phyloP scores from a whole-genome alignment of 1,139 yeast species.

The Saccharomyces hybrid region DNA sequence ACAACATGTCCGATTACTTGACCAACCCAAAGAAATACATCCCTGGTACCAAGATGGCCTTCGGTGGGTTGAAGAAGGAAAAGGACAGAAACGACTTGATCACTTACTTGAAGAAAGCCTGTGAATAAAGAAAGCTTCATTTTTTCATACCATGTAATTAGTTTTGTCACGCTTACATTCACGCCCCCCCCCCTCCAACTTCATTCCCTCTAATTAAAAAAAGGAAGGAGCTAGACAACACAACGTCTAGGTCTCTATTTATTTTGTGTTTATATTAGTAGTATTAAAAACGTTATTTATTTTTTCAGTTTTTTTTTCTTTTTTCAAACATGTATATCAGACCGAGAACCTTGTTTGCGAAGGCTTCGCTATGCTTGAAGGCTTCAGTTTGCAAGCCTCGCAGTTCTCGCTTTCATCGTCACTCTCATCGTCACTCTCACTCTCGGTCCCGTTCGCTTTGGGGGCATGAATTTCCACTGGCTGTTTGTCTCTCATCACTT shows the following conservation, averaged over 20 bases:
- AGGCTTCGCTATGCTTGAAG: neutral
- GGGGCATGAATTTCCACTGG: neutral
- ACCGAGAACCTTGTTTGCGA: neutral
- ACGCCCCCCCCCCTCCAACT: neutral
- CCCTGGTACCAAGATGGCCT: constrained; percentile 99
- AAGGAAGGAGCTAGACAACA: neutral
- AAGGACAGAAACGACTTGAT: constrained; percentile 97
- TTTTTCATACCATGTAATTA: neutral
- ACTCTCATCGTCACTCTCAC: neutral
- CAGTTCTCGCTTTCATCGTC: constrained; percentile 4
- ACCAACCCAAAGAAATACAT: constrained; percentile 99
- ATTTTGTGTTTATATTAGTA: neutral
- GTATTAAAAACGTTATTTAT: neutral
- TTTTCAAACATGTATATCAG: neutral
- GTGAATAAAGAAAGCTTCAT: too few species aligned
- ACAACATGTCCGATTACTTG: constrained; percentile 88
- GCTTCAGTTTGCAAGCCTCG: neutral
- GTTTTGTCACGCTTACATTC: neutral
- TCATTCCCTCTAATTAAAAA: neutral
- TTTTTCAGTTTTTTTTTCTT: neutral
- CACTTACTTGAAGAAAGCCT: constrained; percentile 77
- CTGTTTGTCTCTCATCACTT: neutral
- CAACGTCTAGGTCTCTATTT: neutral
- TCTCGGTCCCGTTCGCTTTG: neutral
- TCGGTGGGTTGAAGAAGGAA: constrained; percentile 98